These are phyloP conservation scores for Parachaetomium inaequale DNA, from an alignment of 495 filamentous ascomycete genomes.

Conservation along the genomic window DNA sequence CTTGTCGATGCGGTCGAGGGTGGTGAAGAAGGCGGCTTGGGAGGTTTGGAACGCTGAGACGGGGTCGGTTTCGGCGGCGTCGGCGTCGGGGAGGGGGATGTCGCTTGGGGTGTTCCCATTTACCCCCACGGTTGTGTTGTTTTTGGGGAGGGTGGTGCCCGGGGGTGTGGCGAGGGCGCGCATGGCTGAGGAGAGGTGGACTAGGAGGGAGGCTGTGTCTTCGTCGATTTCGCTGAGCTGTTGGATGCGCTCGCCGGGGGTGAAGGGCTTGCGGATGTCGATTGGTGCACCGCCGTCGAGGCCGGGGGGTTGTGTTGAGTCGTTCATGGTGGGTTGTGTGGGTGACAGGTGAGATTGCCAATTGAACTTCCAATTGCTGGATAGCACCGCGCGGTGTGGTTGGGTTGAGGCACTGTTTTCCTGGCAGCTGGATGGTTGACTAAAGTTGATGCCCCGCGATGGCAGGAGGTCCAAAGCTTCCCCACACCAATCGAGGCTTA, in stretches of 20 bases:
- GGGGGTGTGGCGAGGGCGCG: conserved; percentile 58
- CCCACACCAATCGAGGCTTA: not conserved
- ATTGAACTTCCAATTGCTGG: not conserved
- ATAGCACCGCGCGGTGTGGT: not conserved
- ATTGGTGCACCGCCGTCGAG: conserved; percentile 5
- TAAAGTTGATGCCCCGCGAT: not conserved
- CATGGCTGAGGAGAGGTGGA: conserved; percentile 64
- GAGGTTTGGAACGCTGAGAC: conserved; percentile 61
- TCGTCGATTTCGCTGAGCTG: conserved; percentile 74
- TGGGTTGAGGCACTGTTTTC: not conserved
- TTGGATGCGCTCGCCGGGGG: conserved; percentile 66
- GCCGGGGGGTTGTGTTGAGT: conserved; percentile 9
- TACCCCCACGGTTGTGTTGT: not conserved
- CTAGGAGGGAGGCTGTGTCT: conserved; percentile 55
- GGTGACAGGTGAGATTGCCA: not conserved
- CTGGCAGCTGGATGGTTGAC: not conserved
- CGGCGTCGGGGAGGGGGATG: not conserved
- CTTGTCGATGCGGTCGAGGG: conserved; percentile 65
- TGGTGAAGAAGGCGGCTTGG: conserved; percentile 60
- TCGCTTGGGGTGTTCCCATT: not conserved
- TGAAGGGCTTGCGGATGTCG: conserved; percentile 47
- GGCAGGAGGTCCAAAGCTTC: not conserved
- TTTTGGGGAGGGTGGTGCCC: conserved; percentile 33
- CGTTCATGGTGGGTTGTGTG: conserved; percentile 12
- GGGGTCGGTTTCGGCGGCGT: conserved; percentile 41